Evolutionary conservation across 495 filamentous ascomycete genomes (phyloP), one percentile per base, ranked within the genome.

Genomic region (Penicillium odoratum): DNA sequence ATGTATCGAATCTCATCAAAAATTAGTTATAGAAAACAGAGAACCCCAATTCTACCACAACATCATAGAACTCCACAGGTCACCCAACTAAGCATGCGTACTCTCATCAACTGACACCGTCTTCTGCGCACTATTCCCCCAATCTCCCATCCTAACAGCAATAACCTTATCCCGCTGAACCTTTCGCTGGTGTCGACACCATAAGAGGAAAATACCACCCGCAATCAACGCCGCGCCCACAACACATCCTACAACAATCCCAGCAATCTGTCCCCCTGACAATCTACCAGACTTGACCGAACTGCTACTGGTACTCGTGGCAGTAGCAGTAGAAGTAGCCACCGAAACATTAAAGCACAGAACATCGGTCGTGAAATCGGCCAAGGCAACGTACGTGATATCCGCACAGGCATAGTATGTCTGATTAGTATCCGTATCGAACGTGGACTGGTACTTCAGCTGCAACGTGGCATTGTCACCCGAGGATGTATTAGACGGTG

Each of bases 331-430:
- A 0, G 62, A 50, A 0, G 62, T 38, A 26, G 63, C 53, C 30
- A 74, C 55, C 0, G 78, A 78, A 0, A 81, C 75, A 58, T 83
- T 82, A 66, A 82, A 81, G 62, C 79, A 83, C 11, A 74, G 72
- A 15, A 78, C 63, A n/a, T 69, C 56, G 18, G 61, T 62, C 0
- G 62, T 73, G 58, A 83, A 79, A 3, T 68, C 59, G 47, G 55
- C 56, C 1, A 67, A 40, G 29, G 77, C 61, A 18, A 83, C 71
- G 43, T 81, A 78, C 3, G 72, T 79, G 30, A 82, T 70, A 59
- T 83, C 79, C 1, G 80, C 78, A 31, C 78, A 83, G 3, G 77
- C 74, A 58, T 79, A 82, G 70, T 78, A 83, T 5, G 76, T 77
- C 55, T 80, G 68, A 36, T 79, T 79, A 21, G 66, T 66, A 48